Evolutionary conservation across 345 rosid species (phyloP).

Genomic region (Acer negundo): DNA sequence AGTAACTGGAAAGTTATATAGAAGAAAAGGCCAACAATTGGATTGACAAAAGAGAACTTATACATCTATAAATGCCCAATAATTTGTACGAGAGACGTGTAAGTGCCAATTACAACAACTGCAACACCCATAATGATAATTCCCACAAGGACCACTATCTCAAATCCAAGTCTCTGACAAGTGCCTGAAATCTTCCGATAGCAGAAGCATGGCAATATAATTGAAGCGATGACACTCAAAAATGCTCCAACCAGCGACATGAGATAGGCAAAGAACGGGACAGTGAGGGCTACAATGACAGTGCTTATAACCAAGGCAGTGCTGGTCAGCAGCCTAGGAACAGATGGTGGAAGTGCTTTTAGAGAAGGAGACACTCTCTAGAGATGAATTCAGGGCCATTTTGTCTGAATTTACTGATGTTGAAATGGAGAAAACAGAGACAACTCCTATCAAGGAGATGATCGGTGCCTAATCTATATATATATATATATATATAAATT

Average conservation of each 20-base stretch:
- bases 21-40: too few relatives aligned
- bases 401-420: too few relatives aligned
- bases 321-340: conserved; percentile 36
- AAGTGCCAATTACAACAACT: conserved; percentile 54
- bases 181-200: conserved; percentile 55
- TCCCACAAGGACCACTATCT: conserved; percentile 29
- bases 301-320: conserved; percentile 50
- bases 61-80: conserved; percentile 21
- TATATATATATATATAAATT: too few relatives aligned
- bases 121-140: conserved; percentile 33
- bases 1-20: neutral
- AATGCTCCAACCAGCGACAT: conserved; percentile 69
- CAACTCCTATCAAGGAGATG: too few relatives aligned
- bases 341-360: too few relatives aligned
- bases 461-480: too few relatives aligned
- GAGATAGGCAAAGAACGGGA: conserved; percentile 57
- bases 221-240: conserved; percentile 47
- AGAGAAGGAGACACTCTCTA: too few relatives aligned
- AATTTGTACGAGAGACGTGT: conserved; percentile 43
- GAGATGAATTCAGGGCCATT: too few relatives aligned
- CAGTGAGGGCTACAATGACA: conserved; percentile 43
- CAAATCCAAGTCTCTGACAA: conserved; percentile 34
- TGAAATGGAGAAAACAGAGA: too few relatives aligned
- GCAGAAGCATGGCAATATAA: conserved; percentile 53
- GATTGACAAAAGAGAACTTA: too few relatives aligned